A percentile compares a stretch with the other conserved stretches of the same genome.
Conservation (phyloP, 352 stramenopile genomes). For the Phytophthora fragariae region DNA sequence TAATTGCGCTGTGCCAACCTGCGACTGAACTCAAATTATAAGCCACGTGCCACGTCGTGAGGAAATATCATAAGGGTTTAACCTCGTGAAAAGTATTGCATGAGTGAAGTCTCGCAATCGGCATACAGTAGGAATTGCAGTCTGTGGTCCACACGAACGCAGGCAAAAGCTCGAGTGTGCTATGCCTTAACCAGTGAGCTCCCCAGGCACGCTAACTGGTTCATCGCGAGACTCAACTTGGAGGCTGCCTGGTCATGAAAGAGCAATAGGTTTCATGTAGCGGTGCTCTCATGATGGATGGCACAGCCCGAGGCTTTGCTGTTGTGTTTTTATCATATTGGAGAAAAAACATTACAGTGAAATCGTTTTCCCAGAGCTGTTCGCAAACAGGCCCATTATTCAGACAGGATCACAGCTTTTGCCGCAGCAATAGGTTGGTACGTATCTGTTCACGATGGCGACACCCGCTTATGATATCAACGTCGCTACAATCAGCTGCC, state of each 20-base stretch:
- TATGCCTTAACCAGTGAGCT: too few relatives aligned
- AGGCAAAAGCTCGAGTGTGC: not conserved
- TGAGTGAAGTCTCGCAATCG: not conserved
- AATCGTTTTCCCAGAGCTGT: conserved; percentile 1
- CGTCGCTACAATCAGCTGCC: too few relatives aligned
- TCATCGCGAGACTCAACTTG: not conserved
- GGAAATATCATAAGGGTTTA: not conserved
- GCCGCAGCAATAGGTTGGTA: too few relatives aligned
- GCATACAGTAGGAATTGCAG: not conserved
- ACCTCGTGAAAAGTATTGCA: not conserved
- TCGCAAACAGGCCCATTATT: too few relatives aligned
- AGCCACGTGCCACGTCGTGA: not conserved
- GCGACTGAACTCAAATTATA: not conserved
- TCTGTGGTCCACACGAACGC: not conserved
- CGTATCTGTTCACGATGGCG: too few relatives aligned
- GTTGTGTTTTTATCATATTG: not conserved
- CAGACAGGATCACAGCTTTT: too few relatives aligned
- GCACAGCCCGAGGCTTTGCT: not conserved
- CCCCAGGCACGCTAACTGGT: not conserved
- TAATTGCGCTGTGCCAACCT: not conserved
- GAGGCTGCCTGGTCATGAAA: not conserved
- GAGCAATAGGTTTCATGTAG: not conserved
- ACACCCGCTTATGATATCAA: too few relatives aligned
- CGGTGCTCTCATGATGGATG: not conserved
- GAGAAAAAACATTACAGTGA: conserved; percentile 10